A percentile compares a stretch with the other conserved stretches of the same genome.
These are phyloP conservation scores for Globisporangium lucens DNA, from an alignment of 352 stramenopile genomes.

Conservation along the genomic window DNA sequence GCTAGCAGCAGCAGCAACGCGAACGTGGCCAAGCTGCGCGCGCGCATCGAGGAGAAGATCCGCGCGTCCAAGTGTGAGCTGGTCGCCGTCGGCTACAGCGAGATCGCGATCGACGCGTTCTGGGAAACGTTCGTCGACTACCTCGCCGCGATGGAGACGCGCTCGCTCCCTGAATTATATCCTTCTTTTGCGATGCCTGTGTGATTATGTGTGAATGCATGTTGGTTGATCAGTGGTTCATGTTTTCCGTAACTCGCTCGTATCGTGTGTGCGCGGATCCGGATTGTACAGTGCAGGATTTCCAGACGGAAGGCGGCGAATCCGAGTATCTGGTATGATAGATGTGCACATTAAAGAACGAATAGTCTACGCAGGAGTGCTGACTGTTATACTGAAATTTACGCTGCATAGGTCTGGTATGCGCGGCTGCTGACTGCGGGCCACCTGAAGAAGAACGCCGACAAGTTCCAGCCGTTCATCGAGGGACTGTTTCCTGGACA, in stretches of 20 bases:
- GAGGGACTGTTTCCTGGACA: constrained; percentile 76
- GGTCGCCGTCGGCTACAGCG: constrained; percentile 85
- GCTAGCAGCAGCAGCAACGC: constrained; percentile 3
- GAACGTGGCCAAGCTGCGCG: constrained; percentile 25
- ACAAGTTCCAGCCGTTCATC: constrained; percentile 90
- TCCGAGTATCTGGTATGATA: constrained; percentile 68
- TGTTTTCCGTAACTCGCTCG: constrained; percentile 33
- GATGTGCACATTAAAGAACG: neutral
- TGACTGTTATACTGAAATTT: neutral
- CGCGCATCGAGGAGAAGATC: constrained; percentile 56
- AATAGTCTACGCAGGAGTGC: neutral
- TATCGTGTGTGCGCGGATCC: neutral
- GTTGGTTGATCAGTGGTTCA: neutral
- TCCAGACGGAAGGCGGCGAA: constrained; percentile 84
- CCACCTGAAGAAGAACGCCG: constrained; percentile 84
- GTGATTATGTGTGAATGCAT: constrained; percentile 14
- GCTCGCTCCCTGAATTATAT: constrained; percentile 58
- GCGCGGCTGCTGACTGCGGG: constrained; percentile 79
- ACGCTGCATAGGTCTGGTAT: constrained; percentile 69
- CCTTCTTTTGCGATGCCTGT: constrained; percentile 21
- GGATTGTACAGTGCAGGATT: constrained; percentile 62
- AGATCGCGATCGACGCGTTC: constrained; percentile 92
- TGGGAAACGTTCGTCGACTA: constrained; percentile 92
- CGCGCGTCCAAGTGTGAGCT: constrained; percentile 69
- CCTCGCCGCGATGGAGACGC: constrained; percentile 72